These are phyloP conservation scores for Halteria grandinella DNA, from an alignment of 73 alveolate genomes.

Conservation along the genomic window DNA sequence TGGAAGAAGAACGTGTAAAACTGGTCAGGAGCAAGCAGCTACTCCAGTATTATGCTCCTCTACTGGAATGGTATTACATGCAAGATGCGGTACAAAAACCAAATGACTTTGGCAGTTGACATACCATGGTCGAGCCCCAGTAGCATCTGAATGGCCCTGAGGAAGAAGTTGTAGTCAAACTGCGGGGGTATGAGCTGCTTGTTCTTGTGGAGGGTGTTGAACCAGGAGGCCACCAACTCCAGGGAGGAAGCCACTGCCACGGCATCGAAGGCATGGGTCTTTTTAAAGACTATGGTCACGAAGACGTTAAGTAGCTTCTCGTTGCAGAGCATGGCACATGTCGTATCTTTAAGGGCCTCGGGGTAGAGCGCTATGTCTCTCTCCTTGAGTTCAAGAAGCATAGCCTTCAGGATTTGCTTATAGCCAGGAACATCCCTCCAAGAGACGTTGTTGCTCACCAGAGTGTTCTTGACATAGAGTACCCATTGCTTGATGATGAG, in stretches of 20 bases:
- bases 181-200: slow-evolving; percentile 74
- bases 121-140: slow-evolving; percentile 72
- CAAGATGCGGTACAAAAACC: slow-evolving; percentile 69
- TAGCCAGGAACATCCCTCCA: slow-evolving; percentile 92
- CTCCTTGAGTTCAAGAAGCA: slow-evolving; percentile 79
- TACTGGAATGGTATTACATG: slow-evolving; percentile 59
- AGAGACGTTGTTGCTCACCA: slow-evolving; percentile 71
- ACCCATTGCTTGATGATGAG: slow-evolving; percentile 82
- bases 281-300: slow-evolving; percentile 71
- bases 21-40: slow-evolving; percentile 43
- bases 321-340: slow-evolving; percentile 72
- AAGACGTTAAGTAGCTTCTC: slow-evolving; percentile 67
- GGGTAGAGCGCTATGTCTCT: slow-evolving; percentile 84
- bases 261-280: slow-evolving; percentile 76
- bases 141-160: slow-evolving; percentile 69
- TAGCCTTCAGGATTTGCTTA: slow-evolving; percentile 69
- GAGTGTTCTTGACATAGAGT: slow-evolving; percentile 63
- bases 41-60: slow-evolving; percentile 48
- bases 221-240: slow-evolving; percentile 73
- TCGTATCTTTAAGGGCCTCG: slow-evolving; percentile 77
- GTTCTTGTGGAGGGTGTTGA: slow-evolving; percentile 49
- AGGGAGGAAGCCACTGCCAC: slow-evolving; percentile 63
- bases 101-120: slow-evolving; percentile 70
- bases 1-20: slow-evolving; percentile 74
- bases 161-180: slow-evolving; percentile 73